Evolutionary conservation across 2,329 filamentous ascomycete species (phyloP), one percentile per base, ranked within the genome.

Genomic region (Hypoxylon sp.): DNA sequence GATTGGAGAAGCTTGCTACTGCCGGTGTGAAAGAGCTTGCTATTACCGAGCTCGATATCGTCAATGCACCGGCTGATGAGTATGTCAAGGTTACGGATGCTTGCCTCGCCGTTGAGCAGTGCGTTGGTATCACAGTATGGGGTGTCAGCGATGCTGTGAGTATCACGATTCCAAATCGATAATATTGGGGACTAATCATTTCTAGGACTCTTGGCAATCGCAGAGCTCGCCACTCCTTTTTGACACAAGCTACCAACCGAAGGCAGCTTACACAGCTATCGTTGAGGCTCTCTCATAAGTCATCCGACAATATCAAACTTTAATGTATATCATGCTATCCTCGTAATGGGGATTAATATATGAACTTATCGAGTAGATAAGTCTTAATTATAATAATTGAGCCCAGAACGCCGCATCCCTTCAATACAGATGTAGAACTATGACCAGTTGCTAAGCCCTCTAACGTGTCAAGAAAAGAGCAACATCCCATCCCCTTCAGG

Each of bases 91-190:
- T 87, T 19, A 82, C 83, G 67, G 83, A 86, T 50, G 89, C 86
- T 6, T 92, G 90, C 72, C 75, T 90, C 30, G 79, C 83, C 19
- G 28, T 30, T 2, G 80, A 88, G 51, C 65, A 88, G 75, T 92
- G 90, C 74, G 84, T 90, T 2, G 89, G 89, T 53, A 86, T 92
- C 67, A 91, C 89, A 0, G 86, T 90, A 41, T 91, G 90, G 84
- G 84, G 84, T 65, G 82, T 85, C 11, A 78, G 81, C 6, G 84
- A 86, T 65, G 71, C 77, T 36, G 80, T 82, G 61, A 76, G 80
- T 75, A 51, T 30, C 28, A 30, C 9, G 28, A 30, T 7, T 30
- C 28, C 6, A 7, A 30, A 30, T 30, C 6, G 7, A 6, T 7
- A 6, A 34, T 6, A 11, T 19, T 13, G 21, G 14, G 60, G 11